Evolutionary conservation across 345 rosid species (phyloP).

Genomic region (Populus tremula): DNA sequence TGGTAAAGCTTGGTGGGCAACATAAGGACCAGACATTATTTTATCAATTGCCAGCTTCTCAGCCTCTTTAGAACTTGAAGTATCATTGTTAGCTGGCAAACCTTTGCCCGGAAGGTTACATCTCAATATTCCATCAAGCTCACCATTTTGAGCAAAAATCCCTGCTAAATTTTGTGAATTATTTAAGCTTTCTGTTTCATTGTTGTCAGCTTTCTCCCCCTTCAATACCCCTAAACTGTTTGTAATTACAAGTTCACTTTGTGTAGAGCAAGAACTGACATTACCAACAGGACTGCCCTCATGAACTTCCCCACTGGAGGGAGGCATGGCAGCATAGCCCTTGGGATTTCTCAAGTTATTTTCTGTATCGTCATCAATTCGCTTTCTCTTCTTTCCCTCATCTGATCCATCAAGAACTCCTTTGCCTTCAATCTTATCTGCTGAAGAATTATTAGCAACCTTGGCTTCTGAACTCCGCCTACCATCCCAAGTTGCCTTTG

Average conservation of each 20-base stretch:
- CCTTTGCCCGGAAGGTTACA: conserved; percentile 17
- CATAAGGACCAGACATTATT: conserved; percentile 53
- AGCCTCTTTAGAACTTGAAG: conserved; percentile 46
- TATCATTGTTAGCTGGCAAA: conserved; percentile 27
- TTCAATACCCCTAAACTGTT: conserved; percentile 20
- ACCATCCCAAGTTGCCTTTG: conserved; percentile 72
- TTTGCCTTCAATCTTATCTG: conserved; percentile 55
- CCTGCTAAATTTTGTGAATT: conserved; percentile 14
- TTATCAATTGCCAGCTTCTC: conserved; percentile 66
- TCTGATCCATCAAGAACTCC: conserved; percentile 55
- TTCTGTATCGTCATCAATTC: conserved; percentile 44
- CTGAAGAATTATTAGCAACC: conserved; percentile 31
- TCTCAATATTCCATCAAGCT: conserved; percentile 21
- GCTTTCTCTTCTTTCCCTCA: conserved; percentile 62
- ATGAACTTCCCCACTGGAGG: conserved; percentile 35
- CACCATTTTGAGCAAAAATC: conserved; percentile 24
- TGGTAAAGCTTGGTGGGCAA: conserved; percentile 41
- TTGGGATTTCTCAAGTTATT: conserved; percentile 34
- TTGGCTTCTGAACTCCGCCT: conserved; percentile 49
- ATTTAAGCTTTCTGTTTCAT: conserved; percentile 10
- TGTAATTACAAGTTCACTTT: conserved; percentile 25
- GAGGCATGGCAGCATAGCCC: conserved; percentile 29
- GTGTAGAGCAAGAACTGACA: conserved; percentile 38
- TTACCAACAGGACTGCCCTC: conserved; percentile 48
- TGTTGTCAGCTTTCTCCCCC: conserved; percentile 33